These are phyloP conservation scores for Trichoderma sp. DNA, from an alignment of 2,329 filamentous ascomycete species.

Conservation along the genomic window DNA sequence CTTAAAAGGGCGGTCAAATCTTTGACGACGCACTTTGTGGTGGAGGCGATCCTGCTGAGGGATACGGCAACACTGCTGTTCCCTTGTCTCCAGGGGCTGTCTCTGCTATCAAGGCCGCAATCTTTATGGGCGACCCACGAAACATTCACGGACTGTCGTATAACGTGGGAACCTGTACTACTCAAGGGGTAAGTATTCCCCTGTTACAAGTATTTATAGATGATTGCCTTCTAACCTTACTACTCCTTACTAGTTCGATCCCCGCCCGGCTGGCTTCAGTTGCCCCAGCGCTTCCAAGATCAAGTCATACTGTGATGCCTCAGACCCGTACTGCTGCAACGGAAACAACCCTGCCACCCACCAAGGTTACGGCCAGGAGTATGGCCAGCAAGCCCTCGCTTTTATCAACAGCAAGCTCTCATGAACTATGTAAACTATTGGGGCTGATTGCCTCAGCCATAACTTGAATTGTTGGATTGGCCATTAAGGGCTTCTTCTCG, in stretches of 20 bases:
- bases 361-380: constrained; percentile 64
- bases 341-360: constrained; percentile 62
- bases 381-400: constrained; percentile 58
- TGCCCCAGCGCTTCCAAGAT: constrained; percentile 58
- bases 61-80: constrained; percentile 46
- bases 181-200: constrained; percentile 54
- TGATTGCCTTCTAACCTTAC: not conserved
- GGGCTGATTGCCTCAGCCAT: no score
- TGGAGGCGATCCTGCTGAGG: constrained; percentile 52
- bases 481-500: not conserved
- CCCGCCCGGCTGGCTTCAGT: constrained; percentile 57
- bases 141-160: constrained; percentile 57
- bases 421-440: not conserved
- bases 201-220: not conserved
- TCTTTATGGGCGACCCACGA: constrained; percentile 66
- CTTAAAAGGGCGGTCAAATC: constrained; percentile 57
- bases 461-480: not conserved
- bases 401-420: constrained; percentile 55
- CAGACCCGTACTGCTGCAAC: constrained; percentile 68
- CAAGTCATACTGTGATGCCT: constrained; percentile 64
- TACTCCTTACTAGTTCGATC: constrained; percentile 53
- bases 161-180: constrained; percentile 48
- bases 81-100: constrained; percentile 51
- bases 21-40: constrained; percentile 65
- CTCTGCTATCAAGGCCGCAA: constrained; percentile 61